phyloP scores from a whole-genome alignment of 441 rosid genomes.

The Aleurites moluccanus region DNA sequence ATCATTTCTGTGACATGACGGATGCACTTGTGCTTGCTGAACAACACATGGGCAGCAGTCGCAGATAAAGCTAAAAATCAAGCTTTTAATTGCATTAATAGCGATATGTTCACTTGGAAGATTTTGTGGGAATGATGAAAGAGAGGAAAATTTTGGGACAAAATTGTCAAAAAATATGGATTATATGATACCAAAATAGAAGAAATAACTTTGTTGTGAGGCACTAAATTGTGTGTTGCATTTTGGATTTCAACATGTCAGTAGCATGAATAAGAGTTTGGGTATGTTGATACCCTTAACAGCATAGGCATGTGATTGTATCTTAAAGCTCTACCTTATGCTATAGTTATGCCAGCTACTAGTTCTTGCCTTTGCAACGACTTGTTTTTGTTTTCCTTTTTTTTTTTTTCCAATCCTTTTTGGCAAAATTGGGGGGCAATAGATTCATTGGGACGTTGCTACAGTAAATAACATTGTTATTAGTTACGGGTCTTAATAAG shows the following conservation, averaged over 20 bases:
- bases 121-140: constrained; percentile 23
- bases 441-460: background rate
- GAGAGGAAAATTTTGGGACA: constrained; percentile 35
- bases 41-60: constrained; percentile 40
- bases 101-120: constrained; percentile 37
- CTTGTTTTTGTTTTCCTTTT: background rate
- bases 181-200: constrained; percentile 30
- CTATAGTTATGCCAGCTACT: too few species aligned
- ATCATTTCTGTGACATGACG: constrained; percentile 38
- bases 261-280: constrained; percentile 45
- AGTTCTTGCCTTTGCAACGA: too few species aligned
- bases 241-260: constrained; percentile 35
- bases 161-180: constrained; percentile 37
- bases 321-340: too few species aligned
- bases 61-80: constrained; percentile 19
- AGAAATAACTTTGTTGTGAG: constrained; percentile 31
- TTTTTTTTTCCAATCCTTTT: too few species aligned
- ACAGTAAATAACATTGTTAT: background rate
- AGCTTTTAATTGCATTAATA: constrained; percentile 38
- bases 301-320: constrained; percentile 26
- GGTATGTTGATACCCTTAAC: constrained; percentile 25
- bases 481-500: background rate
- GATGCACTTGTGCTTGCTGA: constrained; percentile 35
- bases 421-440: background rate
- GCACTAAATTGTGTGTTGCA: constrained; percentile 15